phyloP scores from a whole-genome alignment of 177 flowering plant genomes.

The Vitis hybrid region DNA sequence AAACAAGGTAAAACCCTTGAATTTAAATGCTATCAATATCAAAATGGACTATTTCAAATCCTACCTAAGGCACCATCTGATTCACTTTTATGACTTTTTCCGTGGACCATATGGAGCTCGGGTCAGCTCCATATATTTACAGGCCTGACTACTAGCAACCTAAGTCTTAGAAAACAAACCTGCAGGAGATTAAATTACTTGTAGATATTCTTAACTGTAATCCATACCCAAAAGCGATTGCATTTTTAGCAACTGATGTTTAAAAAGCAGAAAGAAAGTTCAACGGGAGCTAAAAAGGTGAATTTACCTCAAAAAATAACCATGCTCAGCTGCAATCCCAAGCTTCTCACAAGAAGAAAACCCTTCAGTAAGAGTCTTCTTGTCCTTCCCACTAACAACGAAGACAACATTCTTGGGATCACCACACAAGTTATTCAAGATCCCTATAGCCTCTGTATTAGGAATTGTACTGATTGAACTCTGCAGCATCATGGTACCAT shows the following conservation, averaged over 20 bases:
- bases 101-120: too few relatives aligned
- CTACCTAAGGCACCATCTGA: too few relatives aligned
- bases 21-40: too few relatives aligned
- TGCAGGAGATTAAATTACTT: too few relatives aligned
- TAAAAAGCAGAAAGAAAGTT: neutral
- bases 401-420: conserved; percentile 83
- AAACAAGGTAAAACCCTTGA: too few relatives aligned
- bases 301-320: conserved; percentile 74
- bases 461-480: conserved; percentile 56
- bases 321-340: conserved; percentile 95
- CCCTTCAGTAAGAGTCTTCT: conserved; percentile 66
- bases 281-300: neutral
- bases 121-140: too few relatives aligned
- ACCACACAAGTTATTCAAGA: conserved; percentile 69
- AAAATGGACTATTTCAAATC: too few relatives aligned
- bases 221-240: neutral
- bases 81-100: too few relatives aligned
- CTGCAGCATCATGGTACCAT: conserved; percentile 70
- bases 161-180: too few relatives aligned
- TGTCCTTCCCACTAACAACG: conserved; percentile 82
- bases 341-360: conserved; percentile 74
- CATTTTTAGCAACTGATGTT: neutral
- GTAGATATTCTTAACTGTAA: neutral
- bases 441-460: conserved; percentile 49
- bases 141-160: too few relatives aligned